phyloP scores from a whole-genome alignment of 2,329 filamentous ascomycete species.

The Proliferodiscus dingleyae region DNA sequence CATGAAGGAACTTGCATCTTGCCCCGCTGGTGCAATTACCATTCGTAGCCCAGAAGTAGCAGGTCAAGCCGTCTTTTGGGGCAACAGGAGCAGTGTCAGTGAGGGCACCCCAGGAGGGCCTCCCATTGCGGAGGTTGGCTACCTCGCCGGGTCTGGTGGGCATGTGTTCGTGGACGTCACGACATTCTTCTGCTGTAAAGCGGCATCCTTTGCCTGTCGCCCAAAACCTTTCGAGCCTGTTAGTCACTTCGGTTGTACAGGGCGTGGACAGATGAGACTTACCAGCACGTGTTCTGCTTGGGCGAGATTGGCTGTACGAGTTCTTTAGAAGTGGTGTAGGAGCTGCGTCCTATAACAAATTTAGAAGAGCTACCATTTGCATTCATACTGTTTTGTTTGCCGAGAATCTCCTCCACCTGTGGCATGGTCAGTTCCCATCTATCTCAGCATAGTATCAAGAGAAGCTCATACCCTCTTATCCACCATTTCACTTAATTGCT shows the following conservation, averaged over 20 bases:
- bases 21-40: conserved; percentile 10
- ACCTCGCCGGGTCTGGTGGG: background rate
- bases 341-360: background rate
- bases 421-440: no score
- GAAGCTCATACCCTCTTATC: conserved; percentile 22
- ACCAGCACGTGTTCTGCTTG: conserved; percentile 24
- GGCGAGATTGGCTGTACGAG: conserved; percentile 12
- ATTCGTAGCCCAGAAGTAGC: conserved; percentile 19
- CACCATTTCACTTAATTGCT: conserved; percentile 14
- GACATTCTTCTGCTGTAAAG: conserved; percentile 25
- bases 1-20: conserved; percentile 20
- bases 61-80: conserved; percentile 8
- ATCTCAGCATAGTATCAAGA: no score
- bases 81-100: conserved; percentile 9
- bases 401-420: no score
- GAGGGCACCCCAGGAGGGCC: conserved; percentile 21
- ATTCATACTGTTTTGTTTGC: no score
- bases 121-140: conserved; percentile 20
- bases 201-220: conserved; percentile 18
- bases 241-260: background rate
- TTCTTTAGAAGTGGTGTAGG: conserved; percentile 6
- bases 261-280: background rate
- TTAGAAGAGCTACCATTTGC: background rate
- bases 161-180: conserved; percentile 20
- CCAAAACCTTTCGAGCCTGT: conserved; percentile 12